phyloP scores from a whole-genome alignment of 1,284 basidiomycete genomes.

The Spongispora temasekensis region DNA sequence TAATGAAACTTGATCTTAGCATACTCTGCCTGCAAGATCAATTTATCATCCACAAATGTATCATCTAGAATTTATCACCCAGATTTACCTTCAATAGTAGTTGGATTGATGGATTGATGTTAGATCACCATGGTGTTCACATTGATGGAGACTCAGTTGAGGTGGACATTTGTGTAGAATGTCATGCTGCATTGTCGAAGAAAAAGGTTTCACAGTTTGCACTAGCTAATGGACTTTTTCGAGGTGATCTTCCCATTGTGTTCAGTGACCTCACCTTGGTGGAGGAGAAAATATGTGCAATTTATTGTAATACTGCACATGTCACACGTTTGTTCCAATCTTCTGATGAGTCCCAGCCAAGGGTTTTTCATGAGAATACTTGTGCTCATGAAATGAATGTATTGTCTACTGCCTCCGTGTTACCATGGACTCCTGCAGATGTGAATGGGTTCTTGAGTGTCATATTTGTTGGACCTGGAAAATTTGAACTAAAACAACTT shows the following conservation, averaged over 20 bases:
- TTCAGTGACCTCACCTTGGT: background rate
- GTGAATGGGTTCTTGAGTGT: background rate
- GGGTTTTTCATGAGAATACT: background rate
- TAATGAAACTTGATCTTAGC: too few species aligned
- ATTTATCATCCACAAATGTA: background rate
- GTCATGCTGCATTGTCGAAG: background rate
- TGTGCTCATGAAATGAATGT: background rate
- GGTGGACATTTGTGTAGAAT: background rate
- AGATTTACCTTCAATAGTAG: background rate
- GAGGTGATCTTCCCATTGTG: background rate
- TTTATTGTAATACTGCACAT: background rate
- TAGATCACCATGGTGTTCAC: background rate
- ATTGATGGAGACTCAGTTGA: background rate
- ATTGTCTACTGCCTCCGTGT: background rate
- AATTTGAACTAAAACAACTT: background rate
- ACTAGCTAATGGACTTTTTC: background rate
- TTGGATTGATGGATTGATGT: background rate
- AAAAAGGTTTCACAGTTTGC: background rate
- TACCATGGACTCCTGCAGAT: background rate
- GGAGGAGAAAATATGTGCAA: background rate
- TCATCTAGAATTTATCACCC: background rate
- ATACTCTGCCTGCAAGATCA: background rate
- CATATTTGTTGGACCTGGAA: background rate
- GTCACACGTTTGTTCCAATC: background rate
- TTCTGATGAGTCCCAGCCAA: background rate